Conservation (phyloP, 2,329 filamentous ascomycete species). For the Alternaria sp. region DNA sequence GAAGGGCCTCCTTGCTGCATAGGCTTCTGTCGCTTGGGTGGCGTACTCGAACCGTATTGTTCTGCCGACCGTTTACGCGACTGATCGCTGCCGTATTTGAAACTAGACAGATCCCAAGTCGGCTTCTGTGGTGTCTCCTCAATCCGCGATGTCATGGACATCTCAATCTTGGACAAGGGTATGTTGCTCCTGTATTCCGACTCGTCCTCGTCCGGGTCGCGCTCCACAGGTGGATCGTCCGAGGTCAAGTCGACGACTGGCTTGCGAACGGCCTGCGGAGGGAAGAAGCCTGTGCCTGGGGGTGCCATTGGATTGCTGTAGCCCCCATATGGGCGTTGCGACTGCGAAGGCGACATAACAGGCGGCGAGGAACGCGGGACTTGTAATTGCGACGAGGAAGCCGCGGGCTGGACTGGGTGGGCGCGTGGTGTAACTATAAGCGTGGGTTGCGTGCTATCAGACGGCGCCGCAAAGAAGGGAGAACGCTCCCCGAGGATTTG, state of each 20-base stretch:
- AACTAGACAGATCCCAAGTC: conserved; percentile 38
- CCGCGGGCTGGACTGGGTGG: conserved; percentile 34
- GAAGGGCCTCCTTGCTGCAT: conserved; percentile 43
- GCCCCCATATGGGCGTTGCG: conserved; percentile 73
- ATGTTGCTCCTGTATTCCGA: conserved; percentile 61
- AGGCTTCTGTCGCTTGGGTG: conserved; percentile 36
- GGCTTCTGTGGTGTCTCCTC: conserved; percentile 48
- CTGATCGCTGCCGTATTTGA: conserved; percentile 29
- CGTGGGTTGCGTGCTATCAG: conserved; percentile 65
- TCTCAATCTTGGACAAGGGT: conserved; percentile 64
- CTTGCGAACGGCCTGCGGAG: conserved; percentile 51
- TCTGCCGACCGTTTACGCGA: conserved; percentile 41
- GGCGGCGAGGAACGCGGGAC: conserved; percentile 77
- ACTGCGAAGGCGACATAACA: conserved; percentile 58
- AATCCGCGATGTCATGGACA: conserved; percentile 33
- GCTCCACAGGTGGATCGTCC: conserved; percentile 62
- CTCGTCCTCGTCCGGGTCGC: conserved; percentile 55
- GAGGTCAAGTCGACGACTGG: conserved; percentile 51
- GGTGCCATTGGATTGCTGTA: conserved; percentile 74
- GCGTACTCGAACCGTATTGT: conserved; percentile 24
- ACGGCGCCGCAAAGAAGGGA: conserved; percentile 34
- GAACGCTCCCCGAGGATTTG: conserved; percentile 39
- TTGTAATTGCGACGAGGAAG: conserved; percentile 65
- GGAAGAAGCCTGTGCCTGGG: conserved; percentile 73
- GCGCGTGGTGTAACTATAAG: conserved; percentile 61